Conservation (phyloP, 352 stramenopile species). For the Globisporangium irregulare region DNA sequence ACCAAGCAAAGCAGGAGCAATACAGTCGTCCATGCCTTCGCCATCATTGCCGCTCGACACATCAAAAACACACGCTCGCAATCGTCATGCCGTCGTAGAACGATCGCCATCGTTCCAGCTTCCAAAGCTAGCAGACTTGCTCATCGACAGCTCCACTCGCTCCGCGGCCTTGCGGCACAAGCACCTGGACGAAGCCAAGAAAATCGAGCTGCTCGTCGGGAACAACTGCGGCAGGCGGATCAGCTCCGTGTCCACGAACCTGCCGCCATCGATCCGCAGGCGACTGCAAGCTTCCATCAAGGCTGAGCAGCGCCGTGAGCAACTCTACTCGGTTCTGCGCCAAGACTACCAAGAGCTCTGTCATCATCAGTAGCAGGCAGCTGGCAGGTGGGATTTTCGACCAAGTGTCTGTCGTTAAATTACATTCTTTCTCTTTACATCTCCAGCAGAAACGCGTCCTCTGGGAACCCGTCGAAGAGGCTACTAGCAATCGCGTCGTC, state of each 20-base stretch:
- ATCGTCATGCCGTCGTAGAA: not conserved
- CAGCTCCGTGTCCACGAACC: conserved; percentile 41
- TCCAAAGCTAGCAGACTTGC: conserved; percentile 30
- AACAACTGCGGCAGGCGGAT: conserved; percentile 51
- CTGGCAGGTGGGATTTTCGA: conserved; percentile 3
- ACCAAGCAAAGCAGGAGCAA: not conserved
- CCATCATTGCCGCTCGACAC: not conserved
- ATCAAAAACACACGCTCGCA: not conserved
- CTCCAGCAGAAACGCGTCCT: conserved; percentile 65
- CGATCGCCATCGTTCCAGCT: conserved; percentile 12
- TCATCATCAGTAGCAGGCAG: conserved; percentile 6
- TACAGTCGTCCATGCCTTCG: not conserved
- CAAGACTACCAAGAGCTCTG: conserved; percentile 40
- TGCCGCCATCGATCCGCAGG: conserved; percentile 46
- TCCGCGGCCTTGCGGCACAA: conserved; percentile 18
- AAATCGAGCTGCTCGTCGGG: conserved; percentile 68
- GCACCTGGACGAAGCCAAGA: conserved; percentile 51
- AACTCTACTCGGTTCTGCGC: conserved; percentile 47
- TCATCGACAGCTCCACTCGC: conserved; percentile 54
- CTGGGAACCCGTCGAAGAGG: conserved; percentile 73
- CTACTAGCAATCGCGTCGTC: conserved; percentile 41
- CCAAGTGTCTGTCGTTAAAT: conserved; percentile 26
- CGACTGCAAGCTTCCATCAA: conserved; percentile 42
- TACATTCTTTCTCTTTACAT: conserved; percentile 43
- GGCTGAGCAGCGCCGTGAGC: conserved; percentile 47